Base-by-base conservation (phyloP, 192 early-diverging fungal species). In the Endogone sp. region DNA sequence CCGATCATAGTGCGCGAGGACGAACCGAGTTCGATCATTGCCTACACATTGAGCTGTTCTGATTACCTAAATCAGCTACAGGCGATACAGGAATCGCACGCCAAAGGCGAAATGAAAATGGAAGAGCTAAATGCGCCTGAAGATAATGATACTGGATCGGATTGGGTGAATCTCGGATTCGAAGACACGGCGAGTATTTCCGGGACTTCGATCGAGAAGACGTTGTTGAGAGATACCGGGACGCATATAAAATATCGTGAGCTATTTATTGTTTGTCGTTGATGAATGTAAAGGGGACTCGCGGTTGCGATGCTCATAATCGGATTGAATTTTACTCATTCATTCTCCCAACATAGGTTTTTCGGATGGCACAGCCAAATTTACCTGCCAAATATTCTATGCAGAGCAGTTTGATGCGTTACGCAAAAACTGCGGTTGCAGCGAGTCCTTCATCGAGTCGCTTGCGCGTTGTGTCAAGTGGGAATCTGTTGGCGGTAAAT, bases 21-120 rank as follows among this genome's bases (percentile, higher is more conserved):
- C 63, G 95, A 98, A 70, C 95, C 94, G 2, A 93, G 92, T 70
- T 93, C 94, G 0, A 96, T 98, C 64, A 94, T 98, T 65, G 92
- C 96, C 3, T 90, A 92, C 74, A 91, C 96, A 0, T 78, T 98
- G 30, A 89, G 88, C 57, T 93, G 88, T 1, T 77, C 82, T 54
- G 85, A 91, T 24, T 93, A 93, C 56, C 75, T 86, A 11, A 83
- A 86, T n/a, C 87, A 91, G 66, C 79, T 93, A 27, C 79, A 80
- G 22, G 77, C 70, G 29, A 76, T 75, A 64, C 71, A 72, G 44
- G 73, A 80, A 29, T 66, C 64, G 63, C 64, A 82, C 21, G 74
- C 67, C 32, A 11, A 66, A 27, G 44, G 56, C 32, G 59, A 28
- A 9, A 28, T 26, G 59, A 28, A 60, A n/a, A 60, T 60, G 26